Evolutionary conservation across 2,329 filamentous ascomycete genomes (phyloP).

Genomic region (Penicillium concentricum): DNA sequence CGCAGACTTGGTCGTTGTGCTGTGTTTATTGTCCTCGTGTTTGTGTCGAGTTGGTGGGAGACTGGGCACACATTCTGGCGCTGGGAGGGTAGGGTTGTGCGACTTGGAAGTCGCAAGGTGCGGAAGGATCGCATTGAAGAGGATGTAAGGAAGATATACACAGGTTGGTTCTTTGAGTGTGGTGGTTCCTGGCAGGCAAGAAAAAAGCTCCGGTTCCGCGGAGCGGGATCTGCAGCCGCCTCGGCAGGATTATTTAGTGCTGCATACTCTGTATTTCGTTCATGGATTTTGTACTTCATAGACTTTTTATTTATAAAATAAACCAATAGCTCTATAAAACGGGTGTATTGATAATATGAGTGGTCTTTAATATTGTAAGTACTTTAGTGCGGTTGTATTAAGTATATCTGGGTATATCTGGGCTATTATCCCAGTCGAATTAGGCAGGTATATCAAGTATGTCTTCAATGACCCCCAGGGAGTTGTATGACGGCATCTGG

Average conservation of each 20-base stretch:
- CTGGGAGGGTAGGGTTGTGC: neutral
- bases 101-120: conserved; percentile 16
- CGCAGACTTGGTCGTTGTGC: conserved; percentile 7
- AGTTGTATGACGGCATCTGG: conserved; percentile 9
- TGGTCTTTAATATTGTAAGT: neutral
- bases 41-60: neutral
- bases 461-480: conserved; percentile 32
- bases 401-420: too few relatives aligned
- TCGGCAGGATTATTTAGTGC: neutral
- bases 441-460: conserved; percentile 35
- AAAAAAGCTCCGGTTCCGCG: conserved; percentile 10
- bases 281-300: neutral
- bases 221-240: conserved; percentile 20
- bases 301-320: neutral
- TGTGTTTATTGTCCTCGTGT: conserved; percentile 14
- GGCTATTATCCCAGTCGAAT: conserved; percentile 36
- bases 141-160: neutral
- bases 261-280: neutral
- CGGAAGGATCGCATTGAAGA: conserved; percentile 14
- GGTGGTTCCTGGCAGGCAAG: neutral
- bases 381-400: too few relatives aligned
- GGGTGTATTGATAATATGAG: neutral
- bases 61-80: neutral
- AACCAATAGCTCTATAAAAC: neutral
- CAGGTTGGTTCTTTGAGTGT: neutral